phyloP scores from a whole-genome alignment of 2,329 filamentous ascomycete species.

The Myriangium duriaei region DNA sequence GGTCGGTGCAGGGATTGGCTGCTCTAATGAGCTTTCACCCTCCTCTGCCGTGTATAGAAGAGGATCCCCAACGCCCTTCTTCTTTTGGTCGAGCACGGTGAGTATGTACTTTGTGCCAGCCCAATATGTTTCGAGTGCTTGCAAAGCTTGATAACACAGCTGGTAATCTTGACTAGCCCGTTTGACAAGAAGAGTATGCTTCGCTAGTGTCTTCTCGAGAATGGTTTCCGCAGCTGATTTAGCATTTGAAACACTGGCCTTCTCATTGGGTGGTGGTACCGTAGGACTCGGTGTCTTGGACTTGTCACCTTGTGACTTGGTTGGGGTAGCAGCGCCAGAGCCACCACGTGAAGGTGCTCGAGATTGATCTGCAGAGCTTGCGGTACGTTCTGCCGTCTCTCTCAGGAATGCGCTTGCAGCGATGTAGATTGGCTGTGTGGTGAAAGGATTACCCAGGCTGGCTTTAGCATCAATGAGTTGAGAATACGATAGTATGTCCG shows the following conservation, averaged over 20 bases:
- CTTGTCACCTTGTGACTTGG: slow-evolving; percentile 33
- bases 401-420: slow-evolving; percentile 80
- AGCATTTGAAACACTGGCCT: neutral
- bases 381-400: slow-evolving; percentile 60
- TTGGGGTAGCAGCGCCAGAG: slow-evolving; percentile 18
- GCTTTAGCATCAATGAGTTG: slow-evolving; percentile 77
- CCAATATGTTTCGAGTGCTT: slow-evolving; percentile 75
- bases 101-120: slow-evolving; percentile 77
- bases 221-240: neutral
- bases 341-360: slow-evolving; percentile 13
- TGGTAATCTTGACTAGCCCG: slow-evolving; percentile 81
- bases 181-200: slow-evolving; percentile 65
- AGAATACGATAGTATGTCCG: slow-evolving; percentile 75
- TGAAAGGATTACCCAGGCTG: slow-evolving; percentile 79
- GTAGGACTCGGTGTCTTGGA: slow-evolving; percentile 6
- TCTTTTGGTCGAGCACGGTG: slow-evolving; percentile 74
- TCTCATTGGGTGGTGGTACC: slow-evolving; percentile 11
- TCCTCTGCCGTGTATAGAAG: slow-evolving; percentile 56
- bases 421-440: slow-evolving; percentile 79
- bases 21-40: slow-evolving; percentile 56
- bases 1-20: slow-evolving; percentile 34
- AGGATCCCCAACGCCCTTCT: slow-evolving; percentile 73
- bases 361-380: slow-evolving; percentile 50
- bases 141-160: slow-evolving; percentile 69
- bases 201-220: slow-evolving; percentile 34